Evolutionary conservation across 371 early-diverging fungal species (phyloP).

Genomic region (Smittium mucronatum): DNA sequence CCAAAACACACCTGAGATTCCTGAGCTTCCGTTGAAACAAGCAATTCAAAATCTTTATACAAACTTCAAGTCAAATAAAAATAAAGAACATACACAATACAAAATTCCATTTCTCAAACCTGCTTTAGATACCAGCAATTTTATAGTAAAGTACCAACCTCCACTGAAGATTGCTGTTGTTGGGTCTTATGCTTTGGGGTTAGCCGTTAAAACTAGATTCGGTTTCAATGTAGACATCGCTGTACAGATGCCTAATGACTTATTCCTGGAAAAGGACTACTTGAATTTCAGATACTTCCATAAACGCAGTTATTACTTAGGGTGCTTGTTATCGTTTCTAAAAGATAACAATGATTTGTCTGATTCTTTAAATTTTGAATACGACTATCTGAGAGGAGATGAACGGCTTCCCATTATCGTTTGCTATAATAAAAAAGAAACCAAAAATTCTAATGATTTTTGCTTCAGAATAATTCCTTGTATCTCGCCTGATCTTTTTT

Average conservation of each 20-base stretch:
- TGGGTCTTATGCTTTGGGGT: slow-evolving; percentile 78
- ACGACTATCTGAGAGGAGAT: slow-evolving; percentile 53
- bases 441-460: slow-evolving; percentile 19
- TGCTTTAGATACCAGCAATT: background rate
- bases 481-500: slow-evolving; percentile 46
- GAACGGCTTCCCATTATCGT: slow-evolving; percentile 60
- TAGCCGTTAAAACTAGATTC: slow-evolving; percentile 43
- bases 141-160: slow-evolving; percentile 59
- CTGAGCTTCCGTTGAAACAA: slow-evolving; percentile 36
- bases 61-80: slow-evolving; percentile 10
- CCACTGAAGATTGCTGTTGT: slow-evolving; percentile 68
- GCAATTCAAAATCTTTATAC: slow-evolving; percentile 11
- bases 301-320: slow-evolving; percentile 85
- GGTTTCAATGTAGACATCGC: slow-evolving; percentile 77
- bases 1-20: slow-evolving; percentile 20
- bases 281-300: slow-evolving; percentile 88
- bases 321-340: slow-evolving; percentile 44
- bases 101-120: background rate
- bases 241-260: slow-evolving; percentile 74
- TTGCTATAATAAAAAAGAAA: slow-evolving; percentile 6
- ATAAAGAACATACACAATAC: slow-evolving; percentile 20
- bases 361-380: slow-evolving; percentile 42
- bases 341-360: slow-evolving; percentile 36
- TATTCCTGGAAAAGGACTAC: slow-evolving; percentile 86
- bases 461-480: slow-evolving; percentile 71